A percentile compares a stretch with the other conserved stretches of the same genome.
phyloP scores from a whole-genome alignment of 1,139 yeast genomes.

The Kodamaea sp. region DNA sequence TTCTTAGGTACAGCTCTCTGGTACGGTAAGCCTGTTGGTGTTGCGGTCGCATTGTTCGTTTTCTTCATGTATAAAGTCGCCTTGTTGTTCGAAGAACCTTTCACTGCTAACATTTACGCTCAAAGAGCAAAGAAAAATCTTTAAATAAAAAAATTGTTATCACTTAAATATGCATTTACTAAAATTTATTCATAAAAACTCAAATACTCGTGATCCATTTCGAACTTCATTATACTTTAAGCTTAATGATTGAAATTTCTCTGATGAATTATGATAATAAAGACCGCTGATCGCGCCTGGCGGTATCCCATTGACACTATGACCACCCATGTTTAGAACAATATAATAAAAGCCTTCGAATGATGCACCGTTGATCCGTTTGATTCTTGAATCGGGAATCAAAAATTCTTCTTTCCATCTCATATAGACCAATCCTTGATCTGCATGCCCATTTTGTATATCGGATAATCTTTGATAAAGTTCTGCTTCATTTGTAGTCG shows the following conservation, averaged over 20 bases:
- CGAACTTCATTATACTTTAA: conserved; percentile 32
- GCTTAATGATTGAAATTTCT: conserved; percentile 60
- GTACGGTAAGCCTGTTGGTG: conserved; percentile 87
- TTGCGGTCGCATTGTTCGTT: conserved; percentile 68
- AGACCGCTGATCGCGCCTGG: conserved; percentile 72
- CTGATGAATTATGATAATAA: conserved; percentile 76
- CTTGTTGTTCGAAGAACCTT: conserved; percentile 88
- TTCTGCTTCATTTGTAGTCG: conserved; percentile 18
- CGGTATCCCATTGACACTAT: conserved; percentile 8
- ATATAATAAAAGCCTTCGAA: conserved; percentile 92
- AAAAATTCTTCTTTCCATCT: conserved; percentile 91
- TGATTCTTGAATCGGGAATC: conserved; percentile 74
- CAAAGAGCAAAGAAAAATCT: conserved; percentile 45
- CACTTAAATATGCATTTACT: not conserved
- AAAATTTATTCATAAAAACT: conserved; percentile 15
- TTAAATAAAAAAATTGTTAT: not conserved
- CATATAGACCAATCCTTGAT: conserved; percentile 65
- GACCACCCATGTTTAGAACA: conserved; percentile 67
- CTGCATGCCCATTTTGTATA: conserved; percentile 30
- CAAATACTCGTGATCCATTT: conserved; percentile 25
- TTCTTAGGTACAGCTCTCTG: conserved; percentile 88
- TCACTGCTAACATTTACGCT: conserved; percentile 85
- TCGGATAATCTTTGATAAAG: conserved; percentile 20
- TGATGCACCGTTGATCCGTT: conserved; percentile 72
- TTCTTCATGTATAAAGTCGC: conserved; percentile 81